Evolutionary conservation across 1,139 yeast species (phyloP).

Genomic region (Geotrichum bryndzae): DNA sequence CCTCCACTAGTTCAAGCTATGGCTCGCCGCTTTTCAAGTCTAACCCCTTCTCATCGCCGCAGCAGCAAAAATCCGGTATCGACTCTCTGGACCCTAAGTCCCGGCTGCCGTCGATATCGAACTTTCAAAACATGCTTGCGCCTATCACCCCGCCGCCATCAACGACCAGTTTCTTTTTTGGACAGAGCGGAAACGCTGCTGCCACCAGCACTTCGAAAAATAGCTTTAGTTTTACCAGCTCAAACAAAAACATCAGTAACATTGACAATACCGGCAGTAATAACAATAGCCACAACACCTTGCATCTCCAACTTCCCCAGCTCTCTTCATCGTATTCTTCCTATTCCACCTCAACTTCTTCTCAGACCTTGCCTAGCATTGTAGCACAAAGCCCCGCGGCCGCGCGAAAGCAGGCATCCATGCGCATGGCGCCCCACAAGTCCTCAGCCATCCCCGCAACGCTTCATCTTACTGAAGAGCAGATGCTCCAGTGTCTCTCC

Average conservation of each 20-base stretch:
- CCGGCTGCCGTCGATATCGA: background rate
- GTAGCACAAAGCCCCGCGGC: background rate
- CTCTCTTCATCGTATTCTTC: background rate
- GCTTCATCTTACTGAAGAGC: slow-evolving; percentile 16
- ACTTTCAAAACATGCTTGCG: background rate
- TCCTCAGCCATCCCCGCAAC: background rate
- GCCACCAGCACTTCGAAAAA: background rate
- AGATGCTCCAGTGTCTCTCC: slow-evolving; percentile 25
- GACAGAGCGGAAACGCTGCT: background rate
- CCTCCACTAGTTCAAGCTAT: background rate
- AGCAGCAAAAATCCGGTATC: background rate
- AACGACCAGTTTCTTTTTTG: background rate
- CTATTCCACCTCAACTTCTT: background rate
- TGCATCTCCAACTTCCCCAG: background rate
- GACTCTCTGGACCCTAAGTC: background rate
- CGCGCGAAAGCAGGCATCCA: background rate
- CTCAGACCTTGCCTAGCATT: background rate
- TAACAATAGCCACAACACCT: background rate
- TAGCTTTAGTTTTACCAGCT: background rate
- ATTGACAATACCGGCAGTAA: background rate
- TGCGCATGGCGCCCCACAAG: background rate
- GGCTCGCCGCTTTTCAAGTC: background rate
- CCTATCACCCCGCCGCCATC: background rate
- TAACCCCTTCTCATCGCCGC: background rate
- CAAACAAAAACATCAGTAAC: background rate